phyloP scores from a whole-genome alignment of 768 basidiomycete species.

The Tulasnella sp. region DNA sequence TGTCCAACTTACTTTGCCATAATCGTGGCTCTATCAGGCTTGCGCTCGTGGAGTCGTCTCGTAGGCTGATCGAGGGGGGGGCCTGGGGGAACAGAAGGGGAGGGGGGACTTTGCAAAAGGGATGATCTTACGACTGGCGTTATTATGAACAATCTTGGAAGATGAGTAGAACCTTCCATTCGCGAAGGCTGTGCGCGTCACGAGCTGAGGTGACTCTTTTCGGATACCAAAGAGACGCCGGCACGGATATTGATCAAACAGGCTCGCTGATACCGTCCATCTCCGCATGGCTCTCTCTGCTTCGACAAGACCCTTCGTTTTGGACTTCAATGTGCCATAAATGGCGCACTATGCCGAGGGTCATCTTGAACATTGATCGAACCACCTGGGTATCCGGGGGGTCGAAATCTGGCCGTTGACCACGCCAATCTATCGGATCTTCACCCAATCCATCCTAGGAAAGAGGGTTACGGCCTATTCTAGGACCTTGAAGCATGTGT shows the following conservation, averaged over 20 bases:
- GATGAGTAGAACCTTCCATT: neutral
- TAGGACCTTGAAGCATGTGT: neutral
- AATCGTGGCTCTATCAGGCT: neutral
- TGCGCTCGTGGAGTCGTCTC: neutral
- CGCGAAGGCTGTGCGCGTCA: neutral
- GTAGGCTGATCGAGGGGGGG: neutral
- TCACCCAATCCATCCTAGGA: neutral
- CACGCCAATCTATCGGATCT: neutral
- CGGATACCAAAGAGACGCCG: neutral
- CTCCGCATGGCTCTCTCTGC: neutral
- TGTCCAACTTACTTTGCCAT: neutral
- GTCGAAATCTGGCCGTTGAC: neutral
- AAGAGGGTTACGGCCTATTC: neutral
- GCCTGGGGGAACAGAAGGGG: neutral
- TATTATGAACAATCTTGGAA: neutral
- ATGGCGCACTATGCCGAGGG: neutral
- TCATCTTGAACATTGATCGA: neutral
- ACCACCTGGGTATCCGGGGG: neutral
- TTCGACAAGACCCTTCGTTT: neutral
- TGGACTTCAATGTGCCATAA: neutral
- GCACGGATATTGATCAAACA: neutral
- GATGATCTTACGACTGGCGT: neutral
- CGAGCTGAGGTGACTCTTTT: neutral
- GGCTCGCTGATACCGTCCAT: neutral
- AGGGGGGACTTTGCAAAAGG: neutral